Base-by-base conservation (phyloP, 257 asterid genomes). In the Plantago ovata region DNA sequence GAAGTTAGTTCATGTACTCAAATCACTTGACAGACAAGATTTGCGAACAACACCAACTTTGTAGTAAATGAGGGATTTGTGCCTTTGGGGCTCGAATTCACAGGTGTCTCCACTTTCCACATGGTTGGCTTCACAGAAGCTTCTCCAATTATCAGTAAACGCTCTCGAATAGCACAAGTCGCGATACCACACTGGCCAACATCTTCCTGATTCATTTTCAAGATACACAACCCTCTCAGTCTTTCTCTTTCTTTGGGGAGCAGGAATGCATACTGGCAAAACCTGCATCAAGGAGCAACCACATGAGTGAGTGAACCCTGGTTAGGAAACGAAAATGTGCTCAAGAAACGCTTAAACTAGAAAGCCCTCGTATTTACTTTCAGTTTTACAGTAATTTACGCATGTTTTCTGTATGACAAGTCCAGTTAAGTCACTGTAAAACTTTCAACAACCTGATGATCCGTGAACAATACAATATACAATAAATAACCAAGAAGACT, bases 61-160 rank as follows among this genome's bases (percentile, higher is more conserved):
- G 14, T 38, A 65, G 53, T 41, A 21, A 3, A 16, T 14, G 36
- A 15, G 3, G 8, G 18, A 1, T 19, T 28, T 28, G 4, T 28
- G 36, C 12, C 60, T 23, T 64, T 69, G 81, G 10, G 40, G 50
- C 20, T 63, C 44, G 56, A 78, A 69, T 60, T 23, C 22, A 60
- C 79, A 75, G 9, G 21, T 23, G 45, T 71, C 77, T 51, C 84
- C 81, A 4, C 54, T 65, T 63, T 46, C 47, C 38, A 75, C 36
- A 45, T 45, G 55, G 65, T 75, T 71, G 53, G 14, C n/a, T 33
- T 55, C 4, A 66, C 75, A 71, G 40, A 74, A 72, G 1, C 10
- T 13, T 5, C 1, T 43, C 84, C 84, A 79, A 18, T 72, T 60
- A 10, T 1, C 42, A 12, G 68, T 56, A 36, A 78, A 65, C 11